A percentile compares a stretch with the other conserved stretches of the same genome.
Evolutionary conservation across 192 early-diverging fungal genomes (phyloP).

Genomic region (Umbelopsis vinacea): DNA sequence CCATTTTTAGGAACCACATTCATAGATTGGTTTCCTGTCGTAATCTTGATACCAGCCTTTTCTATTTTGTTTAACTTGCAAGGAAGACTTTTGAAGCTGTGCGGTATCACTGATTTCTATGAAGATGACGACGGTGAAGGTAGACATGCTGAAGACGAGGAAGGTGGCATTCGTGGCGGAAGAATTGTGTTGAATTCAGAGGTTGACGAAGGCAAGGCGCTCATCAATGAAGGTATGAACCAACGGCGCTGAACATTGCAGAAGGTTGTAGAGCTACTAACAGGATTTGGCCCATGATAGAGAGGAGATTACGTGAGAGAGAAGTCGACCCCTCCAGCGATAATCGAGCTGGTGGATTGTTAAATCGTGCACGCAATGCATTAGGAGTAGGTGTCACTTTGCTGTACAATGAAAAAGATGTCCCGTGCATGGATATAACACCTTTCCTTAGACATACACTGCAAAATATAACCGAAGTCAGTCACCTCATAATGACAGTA

Average conservation of each 20-base stretch:
- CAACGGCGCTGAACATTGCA: too few relatives aligned
- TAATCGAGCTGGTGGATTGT: constrained; percentile 9
- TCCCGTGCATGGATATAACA: neutral
- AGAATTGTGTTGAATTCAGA: constrained; percentile 31
- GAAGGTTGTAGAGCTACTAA: neutral
- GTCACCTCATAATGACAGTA: neutral
- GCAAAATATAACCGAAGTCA: constrained; percentile 24
- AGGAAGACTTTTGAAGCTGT: constrained; percentile 75
- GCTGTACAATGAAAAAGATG: neutral
- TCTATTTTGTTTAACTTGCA: constrained; percentile 85
- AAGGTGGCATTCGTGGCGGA: neutral
- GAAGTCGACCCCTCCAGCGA: constrained; percentile 20
- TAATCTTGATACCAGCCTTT: constrained; percentile 79
- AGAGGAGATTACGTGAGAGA: constrained; percentile 18
- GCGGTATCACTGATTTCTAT: constrained; percentile 46
- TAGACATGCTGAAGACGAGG: constrained; percentile 39
- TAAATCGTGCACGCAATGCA: constrained; percentile 12
- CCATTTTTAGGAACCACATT: constrained; percentile 88
- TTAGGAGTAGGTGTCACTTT: constrained; percentile 23
- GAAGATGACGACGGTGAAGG: constrained; percentile 48
- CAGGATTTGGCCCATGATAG: neutral
- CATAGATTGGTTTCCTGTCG: constrained; percentile 85
- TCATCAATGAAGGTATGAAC: constrained; percentile 35
- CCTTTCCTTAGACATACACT: constrained; percentile 16
- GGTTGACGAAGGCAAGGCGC: constrained; percentile 34